Base-by-base conservation (phyloP, 2,329 filamentous ascomycete genomes). In the Fusarium domesticum region DNA sequence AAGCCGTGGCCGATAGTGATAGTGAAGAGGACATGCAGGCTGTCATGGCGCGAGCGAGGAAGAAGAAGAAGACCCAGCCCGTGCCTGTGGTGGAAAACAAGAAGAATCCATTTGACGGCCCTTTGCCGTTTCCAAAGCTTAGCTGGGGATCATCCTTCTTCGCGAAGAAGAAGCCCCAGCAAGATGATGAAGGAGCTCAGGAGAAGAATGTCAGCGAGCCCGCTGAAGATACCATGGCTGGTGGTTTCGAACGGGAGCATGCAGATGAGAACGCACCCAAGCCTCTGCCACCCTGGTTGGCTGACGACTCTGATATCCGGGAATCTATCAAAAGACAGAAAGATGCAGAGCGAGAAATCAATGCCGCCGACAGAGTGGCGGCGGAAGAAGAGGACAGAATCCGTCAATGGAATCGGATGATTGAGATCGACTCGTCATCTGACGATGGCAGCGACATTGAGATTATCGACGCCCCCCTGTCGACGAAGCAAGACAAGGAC, bases 101-200 rank as follows among this genome's bases (percentile, higher is more conserved):
- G 28, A 80, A 78, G 53, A 81, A 82, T 55, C 74, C 80, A 0
- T 81, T 95, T 60, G 80, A 81, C 53, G 92, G 92, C 0, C 89
- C 91, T 0, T 67, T 98, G 5, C 93, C 93, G 0, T 98, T 98
- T 60, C 90, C 96, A 56, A 92, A 89, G 60, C 75, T 96, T 2
- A 82, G 86, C 35, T 83, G 78, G 74, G 83, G 80, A 39, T 84
- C 80, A 3, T 77, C 75, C 2, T 71, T 83, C 2, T 83, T 82
- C 47, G 67, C 5, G 49, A 61, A 18, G 6, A 47, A 57, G 5
- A 61, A 36, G 35, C 31, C 2, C 11, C 37, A 16, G 23, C 11
- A 63, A n/a, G 36, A 49, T 8, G 23, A 12, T 12, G 14, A 28
- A 11, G 23, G 3, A 28, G 7, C 14, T 8, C 23, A 28, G 23